Evolutionary conservation across 2,329 filamentous ascomycete genomes (phyloP).

Genomic region (Botryotinia calthae): DNA sequence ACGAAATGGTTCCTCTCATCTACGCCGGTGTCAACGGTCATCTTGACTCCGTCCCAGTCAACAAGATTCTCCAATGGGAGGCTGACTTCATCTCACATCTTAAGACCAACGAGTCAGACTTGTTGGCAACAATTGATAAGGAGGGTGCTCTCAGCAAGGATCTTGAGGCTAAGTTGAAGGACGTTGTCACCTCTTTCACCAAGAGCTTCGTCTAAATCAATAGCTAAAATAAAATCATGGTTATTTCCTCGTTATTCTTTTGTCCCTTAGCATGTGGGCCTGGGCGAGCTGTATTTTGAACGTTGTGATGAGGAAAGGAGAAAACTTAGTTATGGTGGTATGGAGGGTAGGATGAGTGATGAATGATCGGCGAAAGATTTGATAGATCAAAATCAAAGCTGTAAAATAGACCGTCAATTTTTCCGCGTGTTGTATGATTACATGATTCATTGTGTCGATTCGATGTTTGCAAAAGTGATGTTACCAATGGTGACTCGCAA

Average conservation of each 20-base stretch:
- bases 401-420: slow-evolving; percentile 40
- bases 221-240: slow-evolving; percentile 23
- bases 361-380: slow-evolving; percentile 29
- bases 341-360: slow-evolving; percentile 21
- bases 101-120: slow-evolving; percentile 81
- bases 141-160: slow-evolving; percentile 97
- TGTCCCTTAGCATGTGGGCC: slow-evolving; percentile 34
- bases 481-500: background rate
- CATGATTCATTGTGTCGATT: background rate
- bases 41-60: slow-evolving; percentile 84
- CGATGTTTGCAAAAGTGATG: background rate
- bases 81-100: slow-evolving; percentile 89
- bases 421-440: slow-evolving; percentile 25
- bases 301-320: background rate
- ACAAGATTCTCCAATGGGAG: slow-evolving; percentile 93
- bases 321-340: background rate
- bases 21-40: slow-evolving; percentile 98
- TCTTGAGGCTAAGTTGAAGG: slow-evolving; percentile 76
- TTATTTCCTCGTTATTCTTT: slow-evolving; percentile 32
- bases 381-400: slow-evolving; percentile 36
- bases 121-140: slow-evolving; percentile 86
- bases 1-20: slow-evolving; percentile 99
- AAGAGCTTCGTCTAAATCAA: slow-evolving; percentile 71
- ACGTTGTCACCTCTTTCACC: slow-evolving; percentile 76
- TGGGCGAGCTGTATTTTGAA: slow-evolving; percentile 31